Evolutionary conservation across 2,329 filamentous ascomycete genomes (phyloP).

Genomic region (Apiospora koreana): DNA sequence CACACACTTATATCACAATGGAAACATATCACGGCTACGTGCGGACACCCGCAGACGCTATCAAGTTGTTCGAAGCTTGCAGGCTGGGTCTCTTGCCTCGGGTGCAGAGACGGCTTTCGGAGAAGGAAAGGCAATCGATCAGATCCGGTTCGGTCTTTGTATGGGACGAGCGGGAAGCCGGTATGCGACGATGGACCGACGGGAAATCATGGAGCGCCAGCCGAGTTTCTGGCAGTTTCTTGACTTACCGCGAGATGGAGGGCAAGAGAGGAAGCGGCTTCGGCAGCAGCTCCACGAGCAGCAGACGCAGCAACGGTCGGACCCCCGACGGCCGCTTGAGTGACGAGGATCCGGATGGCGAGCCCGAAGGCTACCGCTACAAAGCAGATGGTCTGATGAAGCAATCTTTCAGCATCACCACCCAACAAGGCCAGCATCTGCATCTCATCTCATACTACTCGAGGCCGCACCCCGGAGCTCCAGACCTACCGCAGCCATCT

Average conservation of each 20-base stretch:
- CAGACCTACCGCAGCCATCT: slow-evolving; percentile 78
- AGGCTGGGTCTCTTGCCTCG: slow-evolving; percentile 84
- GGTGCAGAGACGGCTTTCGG: slow-evolving; percentile 88
- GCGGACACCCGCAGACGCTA: slow-evolving; percentile 92
- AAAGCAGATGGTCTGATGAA: slow-evolving; percentile 98
- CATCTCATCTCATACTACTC: slow-evolving; percentile 98
- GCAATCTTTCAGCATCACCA: slow-evolving; percentile 99
- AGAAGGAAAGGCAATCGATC: slow-evolving; percentile 96
- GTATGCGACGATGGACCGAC: slow-evolving; percentile 98
- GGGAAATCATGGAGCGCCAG: slow-evolving; percentile 99
- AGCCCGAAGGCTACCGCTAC: slow-evolving; percentile 89
- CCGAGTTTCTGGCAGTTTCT: slow-evolving; percentile 92
- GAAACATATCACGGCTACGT: slow-evolving; percentile 97
- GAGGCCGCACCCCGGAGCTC: slow-evolving; percentile 70
- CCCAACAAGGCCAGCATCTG: slow-evolving; percentile 82
- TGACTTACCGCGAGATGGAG: slow-evolving; percentile 98
- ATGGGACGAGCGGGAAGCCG: slow-evolving; percentile 98
- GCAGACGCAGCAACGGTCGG: slow-evolving; percentile 63
- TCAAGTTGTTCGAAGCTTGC: slow-evolving; percentile 98
- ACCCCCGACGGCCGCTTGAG: slow-evolving; percentile 82
- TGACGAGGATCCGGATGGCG: slow-evolving; percentile 82
- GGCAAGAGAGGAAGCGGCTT: slow-evolving; percentile 89
- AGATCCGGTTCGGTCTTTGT: slow-evolving; percentile 97
- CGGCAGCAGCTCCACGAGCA: slow-evolving; percentile 41
- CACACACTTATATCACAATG: slow-evolving; percentile 53